Base-by-base conservation (phyloP, 164 flowering plant species). In the Warburgia ugandensis region DNA sequence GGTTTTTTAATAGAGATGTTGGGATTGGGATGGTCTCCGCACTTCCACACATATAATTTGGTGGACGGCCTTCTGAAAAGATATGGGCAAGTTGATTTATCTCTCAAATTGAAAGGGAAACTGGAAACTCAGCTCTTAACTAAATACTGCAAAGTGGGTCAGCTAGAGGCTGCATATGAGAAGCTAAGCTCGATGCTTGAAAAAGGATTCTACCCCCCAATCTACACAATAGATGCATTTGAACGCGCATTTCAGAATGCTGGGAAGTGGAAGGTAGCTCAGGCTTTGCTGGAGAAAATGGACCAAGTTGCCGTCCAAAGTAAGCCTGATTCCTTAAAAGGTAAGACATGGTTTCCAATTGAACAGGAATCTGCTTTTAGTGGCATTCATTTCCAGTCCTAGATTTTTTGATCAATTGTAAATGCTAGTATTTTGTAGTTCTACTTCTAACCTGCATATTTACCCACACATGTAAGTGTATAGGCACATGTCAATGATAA, bases 1-100 rank as follows among this genome's bases (percentile, higher is more conserved):
- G 54, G 37, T 12, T 58, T 76, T 55, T 41, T 63, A 55, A 54
- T 60, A 30, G 75, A 70, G 54, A 70, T 75, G 77, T 55, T 76
- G 48, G 64, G 70, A 27, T 48, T 72, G 58, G 69, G 71, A 17
- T 62, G 58, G 71, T 52, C 56, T 57, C 77, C 75, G 3, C 67
- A 70, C 53, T 60, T 59, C 37, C 62, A 72, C 48, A 64, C 74
- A 0, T 65, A 67, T 47, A 53, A 25, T 45, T 48, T 54, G 35
- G 79, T 74, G 22, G 61, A 62, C 50, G 54, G 46, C 28, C 67
- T 73, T 30, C 41, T 72, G 63, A 70, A 48, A 51, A 64, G 70
- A 48, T 32, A 70, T 23, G 73, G 69, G 17, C 58, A 14, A 22
- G 29, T 16, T 31, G 75, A 71, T 55, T 53, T 72, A 52, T 65